Conservation (phyloP, 805 yeast species). For the Lipomyces oligophaga region DNA sequence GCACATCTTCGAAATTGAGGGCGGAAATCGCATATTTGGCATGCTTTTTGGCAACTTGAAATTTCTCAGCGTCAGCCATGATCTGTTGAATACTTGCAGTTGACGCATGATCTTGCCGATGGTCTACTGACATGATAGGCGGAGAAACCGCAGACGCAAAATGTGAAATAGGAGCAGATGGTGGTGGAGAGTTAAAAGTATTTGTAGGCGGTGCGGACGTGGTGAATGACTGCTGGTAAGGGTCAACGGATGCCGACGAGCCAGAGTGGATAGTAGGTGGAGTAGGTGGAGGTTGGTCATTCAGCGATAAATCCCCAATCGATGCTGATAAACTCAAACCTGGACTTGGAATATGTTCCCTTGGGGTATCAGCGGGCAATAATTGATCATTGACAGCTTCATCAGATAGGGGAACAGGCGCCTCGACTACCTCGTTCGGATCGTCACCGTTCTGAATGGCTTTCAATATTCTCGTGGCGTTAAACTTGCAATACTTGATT, state of each 20-base stretch:
- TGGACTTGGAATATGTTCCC: constrained; percentile 29
- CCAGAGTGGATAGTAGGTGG: too few relatives aligned
- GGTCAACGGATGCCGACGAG: background rate
- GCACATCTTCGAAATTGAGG: constrained; percentile 61
- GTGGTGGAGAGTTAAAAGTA: constrained; percentile 1
- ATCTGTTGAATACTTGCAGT: constrained; percentile 32
- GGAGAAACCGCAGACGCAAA: constrained; percentile 13
- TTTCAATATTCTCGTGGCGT: constrained; percentile 55
- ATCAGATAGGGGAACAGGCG: constrained; percentile 39
- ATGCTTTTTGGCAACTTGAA: constrained; percentile 52
- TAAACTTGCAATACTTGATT: constrained; percentile 59
- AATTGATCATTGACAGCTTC: too few relatives aligned
- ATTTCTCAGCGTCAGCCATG: constrained; percentile 39
- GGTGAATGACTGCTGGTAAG: constrained; percentile 4
- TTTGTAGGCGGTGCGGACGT: constrained; percentile 24
- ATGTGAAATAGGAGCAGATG: constrained; percentile 12
- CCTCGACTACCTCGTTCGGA: constrained; percentile 54
- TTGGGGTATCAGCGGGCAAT: constrained; percentile 3
- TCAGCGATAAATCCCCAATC: background rate
- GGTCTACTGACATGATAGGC: constrained; percentile 14
- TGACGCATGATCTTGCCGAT: constrained; percentile 17
- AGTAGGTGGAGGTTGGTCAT: constrained; percentile 1
- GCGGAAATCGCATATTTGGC: constrained; percentile 74
- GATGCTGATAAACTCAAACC: background rate
- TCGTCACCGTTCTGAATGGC: constrained; percentile 49